Percentiles rank a stretch among this genome's conserved stretches.
Conservation (phyloP, 179 eudicot genomes). For the Actinidia polygama region DNA sequence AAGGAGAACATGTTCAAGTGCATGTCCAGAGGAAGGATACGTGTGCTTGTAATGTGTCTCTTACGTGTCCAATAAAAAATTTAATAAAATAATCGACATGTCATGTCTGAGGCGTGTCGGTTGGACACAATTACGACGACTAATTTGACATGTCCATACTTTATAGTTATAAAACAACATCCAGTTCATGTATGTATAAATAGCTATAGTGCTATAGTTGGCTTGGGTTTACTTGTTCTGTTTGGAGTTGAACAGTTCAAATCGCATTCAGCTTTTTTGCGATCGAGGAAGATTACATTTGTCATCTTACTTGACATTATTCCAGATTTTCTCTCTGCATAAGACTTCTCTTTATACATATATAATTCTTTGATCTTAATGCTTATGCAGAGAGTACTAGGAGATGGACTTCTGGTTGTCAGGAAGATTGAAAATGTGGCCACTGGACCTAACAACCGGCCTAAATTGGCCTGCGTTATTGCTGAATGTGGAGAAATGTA, state of each 20-base stretch:
- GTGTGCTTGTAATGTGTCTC: no score
- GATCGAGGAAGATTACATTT: background rate
- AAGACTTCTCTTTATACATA: background rate
- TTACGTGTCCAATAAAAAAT: no score
- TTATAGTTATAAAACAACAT: background rate
- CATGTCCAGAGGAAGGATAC: no score
- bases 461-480: slow-evolving; percentile 78
- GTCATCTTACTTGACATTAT: background rate
- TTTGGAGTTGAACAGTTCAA: background rate
- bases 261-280: background rate
- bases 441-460: slow-evolving; percentile 81
- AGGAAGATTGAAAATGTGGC: slow-evolving; percentile 97
- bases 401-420: slow-evolving; percentile 88
- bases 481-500: slow-evolving; percentile 97
- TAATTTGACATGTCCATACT: no score
- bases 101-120: no score
- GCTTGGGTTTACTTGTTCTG: background rate
- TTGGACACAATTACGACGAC: no score
- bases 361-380: background rate
- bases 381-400: slow-evolving; percentile 75
- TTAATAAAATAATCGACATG: no score
- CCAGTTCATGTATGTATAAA: background rate
- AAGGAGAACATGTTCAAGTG: no score
- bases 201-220: background rate
- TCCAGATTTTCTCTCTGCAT: background rate